Percentiles rank a stretch among this genome's conserved stretches.
Conservation (phyloP, 805 yeast species). For the Grigorovia yakushimaensis region DNA sequence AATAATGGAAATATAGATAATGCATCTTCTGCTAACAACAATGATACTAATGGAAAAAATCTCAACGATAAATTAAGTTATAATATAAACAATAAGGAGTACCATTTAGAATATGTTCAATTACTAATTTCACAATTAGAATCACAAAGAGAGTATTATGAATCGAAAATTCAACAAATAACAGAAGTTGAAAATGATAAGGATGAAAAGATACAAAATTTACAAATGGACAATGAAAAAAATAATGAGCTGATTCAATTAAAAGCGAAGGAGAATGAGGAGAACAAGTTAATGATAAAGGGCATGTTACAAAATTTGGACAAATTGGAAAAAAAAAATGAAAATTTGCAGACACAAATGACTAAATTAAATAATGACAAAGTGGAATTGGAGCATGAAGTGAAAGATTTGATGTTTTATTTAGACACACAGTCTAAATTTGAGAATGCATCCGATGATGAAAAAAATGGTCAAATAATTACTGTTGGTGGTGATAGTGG, state of each 20-base stretch:
- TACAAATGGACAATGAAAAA: slow-evolving; percentile 6
- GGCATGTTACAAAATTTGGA: slow-evolving; percentile 42
- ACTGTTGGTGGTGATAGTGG: slow-evolving; percentile 21
- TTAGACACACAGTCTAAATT: slow-evolving; percentile 66
- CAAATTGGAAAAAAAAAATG: slow-evolving; percentile 34
- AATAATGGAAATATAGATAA: neutral
- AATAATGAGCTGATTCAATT: slow-evolving; percentile 12
- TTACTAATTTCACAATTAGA: slow-evolving; percentile 71
- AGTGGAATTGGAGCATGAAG: slow-evolving; percentile 49
- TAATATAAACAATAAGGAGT: slow-evolving; percentile 38
- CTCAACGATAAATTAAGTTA: slow-evolving; percentile 10
- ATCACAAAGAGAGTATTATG: slow-evolving; percentile 78
- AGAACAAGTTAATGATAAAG: slow-evolving; percentile 29
- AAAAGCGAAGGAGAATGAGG: slow-evolving; percentile 15
- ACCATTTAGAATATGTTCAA: slow-evolving; percentile 74
- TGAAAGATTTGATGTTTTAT: slow-evolving; percentile 70
- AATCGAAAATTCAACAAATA: slow-evolving; percentile 34
- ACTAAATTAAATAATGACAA: slow-evolving; percentile 32
- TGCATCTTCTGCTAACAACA: neutral
- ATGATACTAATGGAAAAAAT: slow-evolving; percentile 6
- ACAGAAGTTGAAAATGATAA: slow-evolving; percentile 24
- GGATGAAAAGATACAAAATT: slow-evolving; percentile 9
- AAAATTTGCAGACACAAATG: slow-evolving; percentile 26
- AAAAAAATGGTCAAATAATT: slow-evolving; percentile 58
- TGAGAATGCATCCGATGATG: slow-evolving; percentile 60